Percentiles rank a stretch among this genome's conserved stretches.
phyloP scores from a whole-genome alignment of 768 basidiomycete genomes.

The Agrocybe praecox region DNA sequence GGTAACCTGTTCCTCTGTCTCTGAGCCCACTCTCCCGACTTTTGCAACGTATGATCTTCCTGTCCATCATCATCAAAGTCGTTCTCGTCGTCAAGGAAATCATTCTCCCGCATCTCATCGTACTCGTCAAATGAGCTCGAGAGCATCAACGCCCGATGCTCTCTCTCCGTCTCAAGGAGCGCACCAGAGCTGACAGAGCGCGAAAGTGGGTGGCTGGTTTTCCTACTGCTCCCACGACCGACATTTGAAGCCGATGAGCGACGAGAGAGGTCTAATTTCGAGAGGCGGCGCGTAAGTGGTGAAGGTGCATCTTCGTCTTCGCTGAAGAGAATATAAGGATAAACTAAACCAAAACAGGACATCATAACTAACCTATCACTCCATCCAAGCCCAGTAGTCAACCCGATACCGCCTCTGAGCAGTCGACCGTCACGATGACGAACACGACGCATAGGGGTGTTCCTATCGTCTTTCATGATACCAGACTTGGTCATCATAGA shows the following conservation, averaged over 20 bases:
- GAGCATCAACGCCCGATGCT: not conserved
- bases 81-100: not conserved
- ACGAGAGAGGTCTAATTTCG: constrained; percentile 52
- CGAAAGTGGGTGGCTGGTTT: constrained; percentile 30
- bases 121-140: constrained; percentile 11
- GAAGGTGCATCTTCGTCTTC: constrained; percentile 79
- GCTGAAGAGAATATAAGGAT: constrained; percentile 31
- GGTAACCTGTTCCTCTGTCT: constrained; percentile 10
- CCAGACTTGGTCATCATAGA: constrained; percentile 38
- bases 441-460: constrained; percentile 56
- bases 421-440: constrained; percentile 64
- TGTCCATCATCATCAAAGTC: constrained; percentile 6
- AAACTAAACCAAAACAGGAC: constrained; percentile 3
- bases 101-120: constrained; percentile 13
- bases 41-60: constrained; percentile 13
- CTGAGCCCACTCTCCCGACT: constrained; percentile 23
- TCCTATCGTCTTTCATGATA: constrained; percentile 53
- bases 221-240: not conserved
- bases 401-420: constrained; percentile 62
- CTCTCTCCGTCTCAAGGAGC: constrained; percentile 17
- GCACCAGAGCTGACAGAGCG: constrained; percentile 34
- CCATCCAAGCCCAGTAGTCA: constrained; percentile 77
- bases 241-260: constrained; percentile 40
- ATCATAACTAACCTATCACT: constrained; percentile 60
- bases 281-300: constrained; percentile 63